Conservation (phyloP, 768 basidiomycete genomes). For the Leucogyrophana mollusca region DNA sequence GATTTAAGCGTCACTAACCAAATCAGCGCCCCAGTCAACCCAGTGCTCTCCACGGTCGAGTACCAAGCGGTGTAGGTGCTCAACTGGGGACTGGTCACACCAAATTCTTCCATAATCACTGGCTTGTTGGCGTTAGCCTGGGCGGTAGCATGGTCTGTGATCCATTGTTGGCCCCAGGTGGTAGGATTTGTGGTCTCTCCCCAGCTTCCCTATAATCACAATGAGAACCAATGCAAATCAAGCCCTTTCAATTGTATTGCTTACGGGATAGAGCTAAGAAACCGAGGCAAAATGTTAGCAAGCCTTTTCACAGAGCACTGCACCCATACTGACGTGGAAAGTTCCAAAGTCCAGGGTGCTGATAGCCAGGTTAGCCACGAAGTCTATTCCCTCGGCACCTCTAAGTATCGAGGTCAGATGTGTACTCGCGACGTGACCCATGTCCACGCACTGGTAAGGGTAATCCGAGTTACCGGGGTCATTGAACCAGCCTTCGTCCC, state of each 20-base stretch:
- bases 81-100: constrained; percentile 39
- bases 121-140: constrained; percentile 55
- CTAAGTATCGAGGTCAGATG: constrained; percentile 1
- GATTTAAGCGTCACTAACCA: too few relatives aligned
- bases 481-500: constrained; percentile 64
- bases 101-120: constrained; percentile 64
- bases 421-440: not conserved
- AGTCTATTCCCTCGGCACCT: constrained; percentile 52
- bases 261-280: not conserved
- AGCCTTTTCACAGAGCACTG: not conserved
- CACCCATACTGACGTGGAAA: constrained; percentile 46
- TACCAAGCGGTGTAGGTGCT: constrained; percentile 54
- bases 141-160: constrained; percentile 54
- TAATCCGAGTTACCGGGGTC: constrained; percentile 50
- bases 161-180: constrained; percentile 58
- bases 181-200: constrained; percentile 26
- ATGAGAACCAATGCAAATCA: not conserved
- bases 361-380: constrained; percentile 53
- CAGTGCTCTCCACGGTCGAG: constrained; percentile 46
- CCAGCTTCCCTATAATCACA: not conserved
- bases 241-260: constrained; percentile 23
- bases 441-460: constrained; percentile 58
- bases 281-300: not conserved
- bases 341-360: constrained; percentile 60
- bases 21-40: constrained; percentile 22